A percentile compares a stretch with the other conserved stretches of the same genome.
phyloP scores from a whole-genome alignment of 2,329 filamentous ascomycete genomes.

The Botrytis fabae region DNA sequence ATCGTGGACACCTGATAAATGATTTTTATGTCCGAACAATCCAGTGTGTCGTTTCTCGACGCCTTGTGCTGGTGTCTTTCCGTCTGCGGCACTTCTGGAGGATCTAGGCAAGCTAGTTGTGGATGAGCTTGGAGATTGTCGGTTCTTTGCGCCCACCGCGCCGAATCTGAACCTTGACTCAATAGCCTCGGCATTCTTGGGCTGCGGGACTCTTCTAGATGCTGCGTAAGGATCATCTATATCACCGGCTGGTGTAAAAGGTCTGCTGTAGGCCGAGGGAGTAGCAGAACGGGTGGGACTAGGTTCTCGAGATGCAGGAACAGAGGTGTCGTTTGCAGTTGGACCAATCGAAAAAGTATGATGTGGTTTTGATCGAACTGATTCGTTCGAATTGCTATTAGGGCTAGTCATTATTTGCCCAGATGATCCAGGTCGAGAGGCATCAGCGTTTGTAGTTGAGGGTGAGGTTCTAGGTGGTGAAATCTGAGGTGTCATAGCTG shows the following conservation, averaged over 20 bases:
- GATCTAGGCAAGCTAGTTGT: constrained; percentile 52
- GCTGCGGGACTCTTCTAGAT: constrained; percentile 70
- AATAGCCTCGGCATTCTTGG: constrained; percentile 63
- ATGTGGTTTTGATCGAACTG: constrained; percentile 31
- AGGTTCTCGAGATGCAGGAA: constrained; percentile 59
- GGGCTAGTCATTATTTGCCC: constrained; percentile 35
- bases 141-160: constrained; percentile 66
- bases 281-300: constrained; percentile 65
- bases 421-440: constrained; percentile 40
- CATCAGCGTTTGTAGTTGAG: constrained; percentile 39
- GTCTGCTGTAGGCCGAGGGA: constrained; percentile 66
- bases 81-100: constrained; percentile 35
- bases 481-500: constrained; percentile 68
- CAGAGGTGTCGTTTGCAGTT: constrained; percentile 46
- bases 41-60: constrained; percentile 55
- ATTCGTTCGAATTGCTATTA: constrained; percentile 32
- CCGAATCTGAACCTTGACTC: constrained; percentile 81
- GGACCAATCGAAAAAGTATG: constrained; percentile 40
- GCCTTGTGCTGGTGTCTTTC: constrained; percentile 47
- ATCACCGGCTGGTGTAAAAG: constrained; percentile 77
- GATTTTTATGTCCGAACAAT: constrained; percentile 49
- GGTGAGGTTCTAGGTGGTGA: constrained; percentile 56
- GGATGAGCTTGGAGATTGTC: constrained; percentile 56
- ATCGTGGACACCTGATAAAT: constrained; percentile 45
- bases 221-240: constrained; percentile 86